Percentiles rank a stretch among this genome's conserved stretches.
phyloP scores from a whole-genome alignment of 768 basidiomycete genomes.

The Daedaleopsis nitida region DNA sequence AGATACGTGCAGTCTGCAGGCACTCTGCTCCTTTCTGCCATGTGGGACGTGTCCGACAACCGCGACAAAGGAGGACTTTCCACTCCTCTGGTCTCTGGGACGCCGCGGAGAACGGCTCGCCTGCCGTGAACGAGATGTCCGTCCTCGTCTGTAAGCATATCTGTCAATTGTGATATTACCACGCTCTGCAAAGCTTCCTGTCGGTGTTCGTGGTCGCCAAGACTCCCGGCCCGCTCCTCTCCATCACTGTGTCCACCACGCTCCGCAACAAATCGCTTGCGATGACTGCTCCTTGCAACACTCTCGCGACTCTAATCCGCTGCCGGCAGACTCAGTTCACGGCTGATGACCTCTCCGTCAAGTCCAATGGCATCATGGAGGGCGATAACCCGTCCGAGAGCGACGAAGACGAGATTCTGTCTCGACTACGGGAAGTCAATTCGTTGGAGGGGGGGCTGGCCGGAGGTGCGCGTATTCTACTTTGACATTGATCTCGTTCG shows the following conservation, averaged over 20 bases:
- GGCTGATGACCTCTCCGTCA: conserved; percentile 26
- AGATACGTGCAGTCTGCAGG: conserved; percentile 82
- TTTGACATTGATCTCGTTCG: no score
- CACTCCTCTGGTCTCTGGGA: conserved; percentile 73
- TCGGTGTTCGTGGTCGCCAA: conserved; percentile 75
- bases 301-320: conserved; percentile 37
- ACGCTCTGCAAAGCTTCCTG: not conserved
- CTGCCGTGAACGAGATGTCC: conserved; percentile 77
- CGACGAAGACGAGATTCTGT: conserved; percentile 42
- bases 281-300: conserved; percentile 40
- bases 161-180: conserved; percentile 25
- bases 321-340: conserved; percentile 28
- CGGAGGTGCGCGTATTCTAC: no score
- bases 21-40: conserved; percentile 64
- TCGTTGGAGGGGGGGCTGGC: conserved; percentile 69
- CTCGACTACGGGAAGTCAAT: conserved; percentile 68
- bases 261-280: conserved; percentile 76
- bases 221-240: conserved; percentile 75
- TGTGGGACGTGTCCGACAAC: conserved; percentile 66
- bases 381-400: conserved; percentile 26
- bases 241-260: conserved; percentile 81
- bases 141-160: conserved; percentile 72
- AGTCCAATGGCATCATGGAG: conserved; percentile 29
- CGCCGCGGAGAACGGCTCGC: conserved; percentile 60
- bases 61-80: conserved; percentile 52